Conservation (phyloP, 192 early-diverging fungal genomes). For the Coemansia erecta region DNA sequence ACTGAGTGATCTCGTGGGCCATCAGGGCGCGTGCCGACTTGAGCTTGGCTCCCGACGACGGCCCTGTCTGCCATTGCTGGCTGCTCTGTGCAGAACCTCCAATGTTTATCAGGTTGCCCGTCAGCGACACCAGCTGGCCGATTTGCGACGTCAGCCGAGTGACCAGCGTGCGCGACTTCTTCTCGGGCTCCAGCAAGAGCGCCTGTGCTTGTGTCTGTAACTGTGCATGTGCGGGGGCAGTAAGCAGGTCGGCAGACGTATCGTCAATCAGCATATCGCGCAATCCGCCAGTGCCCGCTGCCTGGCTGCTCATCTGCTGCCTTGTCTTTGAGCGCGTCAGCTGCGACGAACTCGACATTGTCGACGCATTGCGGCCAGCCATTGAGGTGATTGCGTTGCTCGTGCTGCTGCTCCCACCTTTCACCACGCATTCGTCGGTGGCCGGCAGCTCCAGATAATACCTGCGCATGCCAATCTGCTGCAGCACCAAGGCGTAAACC, state of each 20-base stretch:
- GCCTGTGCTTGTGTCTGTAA: background rate
- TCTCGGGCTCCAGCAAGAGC: background rate
- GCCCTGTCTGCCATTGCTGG: background rate
- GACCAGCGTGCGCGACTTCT: conserved; percentile 11
- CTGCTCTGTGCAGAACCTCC: background rate
- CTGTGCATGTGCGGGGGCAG: background rate
- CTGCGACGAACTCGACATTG: conserved; percentile 24
- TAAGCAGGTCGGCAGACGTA: background rate
- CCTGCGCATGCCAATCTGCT: conserved; percentile 46
- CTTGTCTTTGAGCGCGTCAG: background rate
- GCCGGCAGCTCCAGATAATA: conserved; percentile 39
- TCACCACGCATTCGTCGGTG: conserved; percentile 3
- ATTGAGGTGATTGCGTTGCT: background rate
- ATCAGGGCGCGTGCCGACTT: background rate
- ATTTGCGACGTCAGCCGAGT: conserved; percentile 19
- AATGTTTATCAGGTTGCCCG: conserved; percentile 5
- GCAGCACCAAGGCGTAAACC: conserved; percentile 48
- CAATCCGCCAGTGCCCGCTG: background rate
- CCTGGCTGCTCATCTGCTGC: background rate
- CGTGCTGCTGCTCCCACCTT: conserved; percentile 7
- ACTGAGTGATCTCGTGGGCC: conserved; percentile 1
- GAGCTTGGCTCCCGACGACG: background rate
- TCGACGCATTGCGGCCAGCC: background rate
- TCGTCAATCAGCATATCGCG: background rate
- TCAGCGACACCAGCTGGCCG: conserved; percentile 8